Base-by-base conservation (phyloP, 2,329 filamentous ascomycete genomes). In the Biscogniauxia sp. region DNA sequence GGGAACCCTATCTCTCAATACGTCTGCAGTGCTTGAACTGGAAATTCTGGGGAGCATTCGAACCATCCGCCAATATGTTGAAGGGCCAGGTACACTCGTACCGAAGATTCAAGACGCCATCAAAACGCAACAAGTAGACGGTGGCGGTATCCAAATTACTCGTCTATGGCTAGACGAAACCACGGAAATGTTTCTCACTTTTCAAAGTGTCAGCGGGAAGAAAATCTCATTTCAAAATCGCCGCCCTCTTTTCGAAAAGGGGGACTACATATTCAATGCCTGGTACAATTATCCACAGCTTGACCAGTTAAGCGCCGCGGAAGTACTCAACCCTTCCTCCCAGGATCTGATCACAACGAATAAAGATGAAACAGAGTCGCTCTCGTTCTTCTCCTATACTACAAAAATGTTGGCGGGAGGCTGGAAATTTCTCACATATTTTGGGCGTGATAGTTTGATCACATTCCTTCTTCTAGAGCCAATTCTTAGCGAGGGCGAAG, bases 351-450 rank as follows among this genome's bases (percentile, higher is more conserved):
- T 83, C 25, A 62, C 72, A 0, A 72, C 83, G 52, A 73, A 80
- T 28, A 72, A 78, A 0, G 79, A 78, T 49, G 77, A 84, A 57
- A 78, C 80, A 0, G 77, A 76, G 0, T 84, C 85, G 0, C 73
- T 89, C 0, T 84, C 85, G 0, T 89, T 89, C 71, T 74, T 89
- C 3, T 88, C 87, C 0, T 89, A 88, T 64, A 82, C 78, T 0
- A 76, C 84, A 32, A 89, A 89, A 64, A 75, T 89, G 0, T 76
- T 88, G 1, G 86, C 87, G 1, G 86, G 86, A 11, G 85, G 84
- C 3, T 89, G 86, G 87, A 76, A 85, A 1, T 89, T 88, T 65
- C 71, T 89, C 52, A 89, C 86, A 0, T 89, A 89, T 67, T 89
- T 89, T 72, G 86, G 86, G 0, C 80, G 86, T 11, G 86, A 90